A percentile compares a stretch with the other conserved stretches of the same genome.
phyloP scores from a whole-genome alignment of 306 rosid genomes.

The Quercus berberidifolia region DNA sequence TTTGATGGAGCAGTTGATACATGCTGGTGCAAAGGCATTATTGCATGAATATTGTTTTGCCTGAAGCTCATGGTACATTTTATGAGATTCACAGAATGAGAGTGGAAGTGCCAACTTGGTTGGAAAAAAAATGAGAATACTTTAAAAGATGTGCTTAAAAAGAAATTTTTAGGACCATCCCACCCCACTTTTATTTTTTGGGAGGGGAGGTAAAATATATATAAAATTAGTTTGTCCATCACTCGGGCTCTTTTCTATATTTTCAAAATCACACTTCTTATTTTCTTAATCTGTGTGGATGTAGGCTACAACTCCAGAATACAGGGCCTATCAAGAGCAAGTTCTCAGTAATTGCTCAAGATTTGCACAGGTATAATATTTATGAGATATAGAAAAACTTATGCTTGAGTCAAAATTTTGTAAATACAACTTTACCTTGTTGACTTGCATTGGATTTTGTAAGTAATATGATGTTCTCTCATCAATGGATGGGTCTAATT shows the following conservation, averaged over 20 bases:
- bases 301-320: constrained; percentile 87
- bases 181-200: no score
- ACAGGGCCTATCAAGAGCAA: constrained; percentile 94
- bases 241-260: background rate
- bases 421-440: background rate
- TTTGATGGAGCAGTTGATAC: background rate
- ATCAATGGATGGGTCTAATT: background rate
- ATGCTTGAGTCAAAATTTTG: background rate
- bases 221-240: background rate
- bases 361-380: constrained; percentile 73
- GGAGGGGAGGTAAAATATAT: no score
- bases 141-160: background rate
- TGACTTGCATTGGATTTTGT: background rate
- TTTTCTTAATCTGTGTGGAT: constrained; percentile 18
- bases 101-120: background rate
- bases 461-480: background rate
- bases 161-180: background rate
- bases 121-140: background rate
- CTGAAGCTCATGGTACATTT: background rate
- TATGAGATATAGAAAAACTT: background rate
- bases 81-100: background rate
- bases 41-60: background rate
- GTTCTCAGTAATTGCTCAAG: constrained; percentile 82
- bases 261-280: background rate
- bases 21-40: background rate